Conservation (phyloP, 2,329 filamentous ascomycete genomes). For the Neofusicoccum kwambonambiense region DNA sequence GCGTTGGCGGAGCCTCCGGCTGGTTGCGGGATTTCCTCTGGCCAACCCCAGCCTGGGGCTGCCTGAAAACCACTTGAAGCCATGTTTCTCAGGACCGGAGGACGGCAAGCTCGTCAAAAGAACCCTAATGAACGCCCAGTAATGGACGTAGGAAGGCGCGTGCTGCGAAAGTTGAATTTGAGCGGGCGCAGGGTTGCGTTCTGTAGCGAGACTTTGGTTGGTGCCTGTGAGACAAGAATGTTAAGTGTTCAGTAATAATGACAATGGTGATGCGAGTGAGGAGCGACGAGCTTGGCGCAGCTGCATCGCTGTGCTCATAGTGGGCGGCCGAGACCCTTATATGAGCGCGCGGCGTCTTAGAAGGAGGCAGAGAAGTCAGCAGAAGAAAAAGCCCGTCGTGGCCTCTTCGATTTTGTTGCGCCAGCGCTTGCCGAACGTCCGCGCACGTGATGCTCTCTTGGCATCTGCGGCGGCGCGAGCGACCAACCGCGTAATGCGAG, state of each 20-base stretch:
- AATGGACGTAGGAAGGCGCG: neutral
- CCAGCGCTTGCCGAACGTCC: neutral
- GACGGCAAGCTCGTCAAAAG: neutral
- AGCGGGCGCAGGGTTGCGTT: neutral
- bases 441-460: slow-evolving; percentile 11
- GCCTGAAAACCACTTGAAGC: slow-evolving; percentile 40
- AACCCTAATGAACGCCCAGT: neutral
- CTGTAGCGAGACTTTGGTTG: too few species aligned
- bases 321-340: slow-evolving; percentile 4
- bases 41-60: slow-evolving; percentile 48
- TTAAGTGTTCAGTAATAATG: neutral
- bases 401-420: slow-evolving; percentile 17
- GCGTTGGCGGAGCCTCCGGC: neutral
- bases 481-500: slow-evolving; percentile 22
- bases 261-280: neutral
- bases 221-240: neutral
- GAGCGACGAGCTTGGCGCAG: neutral
- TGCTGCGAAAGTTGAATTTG: neutral
- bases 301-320: slow-evolving; percentile 12
- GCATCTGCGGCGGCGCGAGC: slow-evolving; percentile 9
- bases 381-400: slow-evolving; percentile 7
- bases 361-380: neutral
- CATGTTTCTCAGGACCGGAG: slow-evolving; percentile 29
- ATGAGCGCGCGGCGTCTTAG: slow-evolving; percentile 1
- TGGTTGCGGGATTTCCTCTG: slow-evolving; percentile 42